These are phyloP conservation scores for Stagonosporopsis rhizophila DNA, from an alignment of 2,329 filamentous ascomycete species.

Conservation along the genomic window DNA sequence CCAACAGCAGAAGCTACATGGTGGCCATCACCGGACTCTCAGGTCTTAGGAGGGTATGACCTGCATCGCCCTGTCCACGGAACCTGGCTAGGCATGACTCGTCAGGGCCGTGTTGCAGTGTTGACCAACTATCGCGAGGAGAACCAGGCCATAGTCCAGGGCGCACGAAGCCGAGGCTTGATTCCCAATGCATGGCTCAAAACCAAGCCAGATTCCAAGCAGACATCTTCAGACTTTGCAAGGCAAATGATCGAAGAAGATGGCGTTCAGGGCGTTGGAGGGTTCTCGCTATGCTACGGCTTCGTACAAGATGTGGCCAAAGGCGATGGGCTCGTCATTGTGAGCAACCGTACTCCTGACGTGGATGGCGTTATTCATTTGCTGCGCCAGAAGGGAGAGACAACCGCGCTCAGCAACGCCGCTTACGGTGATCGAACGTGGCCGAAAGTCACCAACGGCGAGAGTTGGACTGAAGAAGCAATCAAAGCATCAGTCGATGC, in stretches of 20 bases:
- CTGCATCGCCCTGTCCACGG: constrained; percentile 65
- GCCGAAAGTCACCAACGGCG: constrained; percentile 67
- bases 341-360: constrained; percentile 67
- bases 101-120: constrained; percentile 66
- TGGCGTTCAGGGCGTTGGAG: constrained; percentile 65
- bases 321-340: constrained; percentile 57
- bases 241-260: constrained; percentile 62
- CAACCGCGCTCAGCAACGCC: constrained; percentile 67
- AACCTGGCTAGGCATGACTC: constrained; percentile 70
- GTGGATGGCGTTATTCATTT: constrained; percentile 61
- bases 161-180: constrained; percentile 61
- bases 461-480: constrained; percentile 59
- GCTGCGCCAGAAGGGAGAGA: constrained; percentile 57
- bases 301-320: constrained; percentile 55
- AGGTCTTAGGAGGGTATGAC: constrained; percentile 68
- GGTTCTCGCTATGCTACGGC: constrained; percentile 69
- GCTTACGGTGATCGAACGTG: constrained; percentile 65
- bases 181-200: constrained; percentile 68
- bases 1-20: constrained; percentile 66
- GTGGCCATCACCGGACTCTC: constrained; percentile 63
- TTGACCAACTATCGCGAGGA: constrained; percentile 71
- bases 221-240: constrained; percentile 60
- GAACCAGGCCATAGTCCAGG: constrained; percentile 50
- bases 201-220: constrained; percentile 40
- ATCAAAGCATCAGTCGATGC: constrained; percentile 55